Conservation (phyloP, 345 rosid species). For the Geranium brycei region DNA sequence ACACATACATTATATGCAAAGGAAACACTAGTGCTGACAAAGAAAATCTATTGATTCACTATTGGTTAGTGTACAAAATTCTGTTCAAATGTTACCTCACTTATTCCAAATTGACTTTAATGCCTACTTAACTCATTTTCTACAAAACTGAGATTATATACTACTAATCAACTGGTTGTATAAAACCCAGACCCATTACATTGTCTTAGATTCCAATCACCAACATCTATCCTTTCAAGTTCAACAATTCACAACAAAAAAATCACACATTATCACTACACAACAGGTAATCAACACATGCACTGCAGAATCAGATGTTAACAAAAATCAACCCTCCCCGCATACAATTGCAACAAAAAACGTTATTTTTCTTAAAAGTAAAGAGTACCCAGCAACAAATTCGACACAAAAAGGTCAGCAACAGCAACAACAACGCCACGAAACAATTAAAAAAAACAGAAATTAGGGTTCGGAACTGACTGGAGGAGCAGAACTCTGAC, state of each 20-base stretch:
- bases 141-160: neutral
- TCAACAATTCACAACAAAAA: neutral
- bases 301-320: neutral
- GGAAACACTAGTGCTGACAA: no score
- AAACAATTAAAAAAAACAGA: neutral
- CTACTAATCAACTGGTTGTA: neutral
- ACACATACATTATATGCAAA: no score
- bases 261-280: neutral
- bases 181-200: neutral
- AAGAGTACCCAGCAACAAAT: neutral
- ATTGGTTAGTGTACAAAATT: no score
- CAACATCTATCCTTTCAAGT: neutral
- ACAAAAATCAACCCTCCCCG: no score
- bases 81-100: no score
- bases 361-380: no score
- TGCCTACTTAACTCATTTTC: neutral
- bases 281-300: neutral
- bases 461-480: slow-evolving; percentile 49
- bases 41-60: no score
- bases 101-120: no score
- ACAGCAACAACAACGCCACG: neutral
- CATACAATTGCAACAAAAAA: neutral
- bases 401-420: slow-evolving; percentile 8
- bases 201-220: neutral
- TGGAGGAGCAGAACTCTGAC: slow-evolving; percentile 62